Evolutionary conservation across 2,329 filamentous ascomycete genomes (phyloP), one percentile per base, ranked within the genome.

Genomic region (Cladophialophora psammophila): DNA sequence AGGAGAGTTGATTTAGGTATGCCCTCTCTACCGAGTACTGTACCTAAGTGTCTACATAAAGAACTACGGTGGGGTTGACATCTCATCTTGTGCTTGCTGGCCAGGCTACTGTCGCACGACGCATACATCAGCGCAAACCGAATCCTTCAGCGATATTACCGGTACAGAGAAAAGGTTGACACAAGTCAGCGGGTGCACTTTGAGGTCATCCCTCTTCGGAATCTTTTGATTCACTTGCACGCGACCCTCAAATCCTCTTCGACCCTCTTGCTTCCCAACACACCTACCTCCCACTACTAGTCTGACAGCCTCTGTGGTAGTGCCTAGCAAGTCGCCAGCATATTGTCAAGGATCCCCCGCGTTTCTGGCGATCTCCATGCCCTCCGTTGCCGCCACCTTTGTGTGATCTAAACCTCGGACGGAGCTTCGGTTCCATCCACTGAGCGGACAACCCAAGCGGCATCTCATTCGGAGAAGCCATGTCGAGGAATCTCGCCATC

Each of bases 331-430:
- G 18, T 26, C 26, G 45, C 45, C 26, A 5, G 45, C 45, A 26
- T 5, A 8, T 50, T 3, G 26, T 50, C 18, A 26, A n/a, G 9
- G 45, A 50, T 26, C 18, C 45, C 45, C 45, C 45, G 45, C 45
- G 26, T 50, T 50, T 50, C 45, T 50, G 45, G 18, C 45, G 45
- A 50, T 50, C 15, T 50, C 45, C 18, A 18, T 45, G 40, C 5
- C 15, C 40, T 45, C 40, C 18, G n/a, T 45, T 50, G 20, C 18
- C 18, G 18, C 45, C 45, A 45, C 42, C 42, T 50, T 26, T 50
- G 18, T 20, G 8, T 50, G 45, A 50, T 26, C 18, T n/a, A 26
- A 50, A 50, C 18, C 45, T 50, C 20, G 45, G 45, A 50, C 45
- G 45, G 45, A 50, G 18, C 20, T 50, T 50, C 45, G 45, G 20